Conservation (phyloP, 176 grass and related monocot species). For the Musa troglodytarum region DNA sequence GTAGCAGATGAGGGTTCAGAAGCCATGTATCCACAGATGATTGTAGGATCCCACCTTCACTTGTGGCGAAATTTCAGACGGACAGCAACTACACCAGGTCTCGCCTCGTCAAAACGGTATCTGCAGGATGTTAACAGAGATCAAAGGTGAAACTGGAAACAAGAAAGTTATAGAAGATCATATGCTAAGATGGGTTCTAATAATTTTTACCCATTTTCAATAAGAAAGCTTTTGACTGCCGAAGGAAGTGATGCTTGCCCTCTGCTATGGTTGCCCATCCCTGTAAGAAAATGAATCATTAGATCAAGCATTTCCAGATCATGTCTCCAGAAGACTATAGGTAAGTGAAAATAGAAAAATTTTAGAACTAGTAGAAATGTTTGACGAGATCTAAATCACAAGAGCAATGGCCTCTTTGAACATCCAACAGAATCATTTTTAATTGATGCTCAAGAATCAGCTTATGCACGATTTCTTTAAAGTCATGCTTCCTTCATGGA, state of each 20-base stretch:
- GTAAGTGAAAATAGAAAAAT: too few relatives aligned
- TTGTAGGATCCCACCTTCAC: slow-evolving; percentile 11
- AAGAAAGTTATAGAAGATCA: too few relatives aligned
- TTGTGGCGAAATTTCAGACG: slow-evolving; percentile 57
- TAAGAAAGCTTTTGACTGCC: slow-evolving; percentile 60
- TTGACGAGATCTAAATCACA: too few relatives aligned
- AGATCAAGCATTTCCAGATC: background rate
- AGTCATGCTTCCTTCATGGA: too few relatives aligned
- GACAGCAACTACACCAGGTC: slow-evolving; percentile 58
- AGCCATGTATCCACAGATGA: too few relatives aligned
- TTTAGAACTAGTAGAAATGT: too few relatives aligned
- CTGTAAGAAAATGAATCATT: slow-evolving; percentile 32
- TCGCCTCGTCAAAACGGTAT: slow-evolving; percentile 67
- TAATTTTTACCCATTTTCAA: slow-evolving; percentile 47
- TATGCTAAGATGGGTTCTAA: background rate
- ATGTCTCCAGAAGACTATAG: background rate
- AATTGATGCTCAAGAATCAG: too few relatives aligned
- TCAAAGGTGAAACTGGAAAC: background rate
- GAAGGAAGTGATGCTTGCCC: slow-evolving; percentile 68
- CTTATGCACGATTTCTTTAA: too few relatives aligned
- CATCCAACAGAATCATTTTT: too few relatives aligned
- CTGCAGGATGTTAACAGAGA: slow-evolving; percentile 11
- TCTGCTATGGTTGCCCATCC: slow-evolving; percentile 85
- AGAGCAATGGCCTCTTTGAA: too few relatives aligned
- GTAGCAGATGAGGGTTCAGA: too few relatives aligned